Evolutionary conservation across 257 asterid species (phyloP).

Genomic region (Ilex aquifolium): DNA sequence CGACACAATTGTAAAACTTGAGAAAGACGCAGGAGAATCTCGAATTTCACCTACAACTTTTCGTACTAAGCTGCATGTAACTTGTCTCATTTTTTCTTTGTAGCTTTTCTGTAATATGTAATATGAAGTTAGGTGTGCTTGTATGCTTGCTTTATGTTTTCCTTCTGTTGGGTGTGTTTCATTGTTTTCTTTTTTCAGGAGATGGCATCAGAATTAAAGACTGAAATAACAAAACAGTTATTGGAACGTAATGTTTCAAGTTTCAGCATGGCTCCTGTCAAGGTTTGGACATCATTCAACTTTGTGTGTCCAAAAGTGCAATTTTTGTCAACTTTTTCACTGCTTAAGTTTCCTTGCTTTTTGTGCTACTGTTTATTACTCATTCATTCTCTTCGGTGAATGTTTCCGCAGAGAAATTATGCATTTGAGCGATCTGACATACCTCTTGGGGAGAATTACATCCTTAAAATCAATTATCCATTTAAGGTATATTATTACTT

Average conservation of each 20-base stretch:
- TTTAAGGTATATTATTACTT: slow-evolving; percentile 49
- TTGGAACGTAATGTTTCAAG: slow-evolving; percentile 56
- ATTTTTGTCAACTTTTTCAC: background rate
- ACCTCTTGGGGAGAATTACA: slow-evolving; percentile 81
- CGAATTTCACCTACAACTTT: slow-evolving; percentile 41
- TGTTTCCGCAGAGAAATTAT: slow-evolving; percentile 61
- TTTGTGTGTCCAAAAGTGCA: slow-evolving; percentile 12
- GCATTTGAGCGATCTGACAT: slow-evolving; percentile 90
- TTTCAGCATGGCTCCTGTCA: slow-evolving; percentile 81
- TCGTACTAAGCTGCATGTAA: slow-evolving; percentile 66
- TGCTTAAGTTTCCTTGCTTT: slow-evolving; percentile 8
- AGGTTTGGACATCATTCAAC: slow-evolving; percentile 45
- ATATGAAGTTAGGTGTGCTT: background rate
- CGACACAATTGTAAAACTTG: slow-evolving; percentile 45
- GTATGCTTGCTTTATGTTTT: slow-evolving; percentile 9
- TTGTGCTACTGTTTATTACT: background rate
- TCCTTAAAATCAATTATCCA: slow-evolving; percentile 78
- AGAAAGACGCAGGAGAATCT: slow-evolving; percentile 56
- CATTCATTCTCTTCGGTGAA: slow-evolving; percentile 10
- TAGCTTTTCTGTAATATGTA: background rate
- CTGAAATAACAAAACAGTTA: slow-evolving; percentile 55
- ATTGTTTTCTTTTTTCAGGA: slow-evolving; percentile 38
- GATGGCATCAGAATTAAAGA: slow-evolving; percentile 71
- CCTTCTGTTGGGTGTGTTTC: slow-evolving; percentile 16
- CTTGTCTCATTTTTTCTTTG: background rate